Conservation (phyloP, 2,329 filamentous ascomycete genomes). For the Coniella lustricola region DNA sequence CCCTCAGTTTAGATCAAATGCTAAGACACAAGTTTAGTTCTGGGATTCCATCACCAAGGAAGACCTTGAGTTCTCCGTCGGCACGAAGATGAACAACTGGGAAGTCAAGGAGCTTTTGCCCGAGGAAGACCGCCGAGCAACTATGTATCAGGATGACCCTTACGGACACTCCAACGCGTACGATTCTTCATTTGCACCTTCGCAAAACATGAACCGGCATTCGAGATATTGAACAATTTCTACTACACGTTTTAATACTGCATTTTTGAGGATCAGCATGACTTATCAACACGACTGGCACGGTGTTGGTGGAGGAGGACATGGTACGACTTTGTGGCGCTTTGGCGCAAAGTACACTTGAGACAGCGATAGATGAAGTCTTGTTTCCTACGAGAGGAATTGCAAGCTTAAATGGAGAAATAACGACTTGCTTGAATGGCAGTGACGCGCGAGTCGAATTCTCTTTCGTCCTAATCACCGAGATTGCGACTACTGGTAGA, state of each 20-base stretch:
- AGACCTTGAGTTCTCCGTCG: slow-evolving; percentile 96
- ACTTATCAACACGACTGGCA: neutral
- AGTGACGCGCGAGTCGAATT: too few species aligned
- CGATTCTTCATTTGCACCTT: slow-evolving; percentile 44
- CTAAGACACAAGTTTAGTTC: slow-evolving; percentile 51
- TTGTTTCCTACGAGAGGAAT: too few species aligned
- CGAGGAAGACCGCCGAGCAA: slow-evolving; percentile 70
- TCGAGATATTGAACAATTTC: slow-evolving; percentile 37
- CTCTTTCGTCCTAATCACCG: too few species aligned
- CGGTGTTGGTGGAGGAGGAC: neutral
- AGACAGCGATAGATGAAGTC: too few species aligned
- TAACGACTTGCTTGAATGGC: too few species aligned
- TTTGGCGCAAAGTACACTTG: too few species aligned
- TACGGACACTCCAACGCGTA: slow-evolving; percentile 50
- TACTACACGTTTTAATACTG: neutral
- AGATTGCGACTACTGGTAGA: too few species aligned
- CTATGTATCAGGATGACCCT: slow-evolving; percentile 64
- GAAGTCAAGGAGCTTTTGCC: slow-evolving; percentile 88
- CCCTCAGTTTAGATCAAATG: too few species aligned
- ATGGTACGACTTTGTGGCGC: neutral
- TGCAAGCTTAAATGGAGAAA: too few species aligned
- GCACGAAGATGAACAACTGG: slow-evolving; percentile 94
- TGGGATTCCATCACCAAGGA: slow-evolving; percentile 99
- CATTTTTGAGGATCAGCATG: neutral
- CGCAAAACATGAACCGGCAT: slow-evolving; percentile 29